A percentile compares a stretch with the other conserved stretches of the same genome.
Evolutionary conservation across 1,284 basidiomycete genomes (phyloP).

Genomic region (Xerocomus minutiporus): DNA sequence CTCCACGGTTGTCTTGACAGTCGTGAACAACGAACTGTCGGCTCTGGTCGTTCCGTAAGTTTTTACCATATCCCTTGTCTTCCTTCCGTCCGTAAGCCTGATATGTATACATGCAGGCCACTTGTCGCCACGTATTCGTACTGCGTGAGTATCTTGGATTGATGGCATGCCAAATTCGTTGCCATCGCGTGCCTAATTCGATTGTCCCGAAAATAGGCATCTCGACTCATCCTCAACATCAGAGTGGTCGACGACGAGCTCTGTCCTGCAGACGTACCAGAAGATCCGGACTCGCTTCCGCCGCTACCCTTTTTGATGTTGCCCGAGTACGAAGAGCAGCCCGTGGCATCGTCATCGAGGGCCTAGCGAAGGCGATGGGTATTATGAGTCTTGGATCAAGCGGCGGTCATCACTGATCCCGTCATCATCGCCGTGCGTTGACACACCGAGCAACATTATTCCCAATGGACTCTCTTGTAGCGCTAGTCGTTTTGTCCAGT

Average conservation of each 20-base stretch:
- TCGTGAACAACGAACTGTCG: slow-evolving; percentile 15
- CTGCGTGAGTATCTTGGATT: slow-evolving; percentile 14
- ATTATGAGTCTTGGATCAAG: neutral
- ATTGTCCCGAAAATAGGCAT: slow-evolving; percentile 13
- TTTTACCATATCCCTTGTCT: neutral
- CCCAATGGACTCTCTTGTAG: neutral
- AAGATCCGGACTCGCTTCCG: slow-evolving; percentile 6
- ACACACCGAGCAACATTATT: neutral
- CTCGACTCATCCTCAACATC: slow-evolving; percentile 23
- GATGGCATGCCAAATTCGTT: neutral
- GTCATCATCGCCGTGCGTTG: too few relatives aligned
- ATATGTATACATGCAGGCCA: slow-evolving; percentile 8
- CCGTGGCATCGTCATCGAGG: slow-evolving; percentile 12
- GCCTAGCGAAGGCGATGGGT: neutral
- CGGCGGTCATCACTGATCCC: neutral
- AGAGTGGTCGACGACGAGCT: slow-evolving; percentile 7
- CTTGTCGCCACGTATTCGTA: slow-evolving; percentile 20
- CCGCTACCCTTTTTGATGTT: neutral
- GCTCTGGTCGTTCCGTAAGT: slow-evolving; percentile 15
- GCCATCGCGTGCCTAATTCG: neutral
- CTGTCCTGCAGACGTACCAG: slow-evolving; percentile 5
- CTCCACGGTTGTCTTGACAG: slow-evolving; percentile 16
- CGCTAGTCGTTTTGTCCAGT: neutral
- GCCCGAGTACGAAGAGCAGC: slow-evolving; percentile 1
- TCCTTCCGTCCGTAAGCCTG: neutral